Conservation (phyloP, 169 alveolate genomes). For the Cryptosporidium viatorum region DNA sequence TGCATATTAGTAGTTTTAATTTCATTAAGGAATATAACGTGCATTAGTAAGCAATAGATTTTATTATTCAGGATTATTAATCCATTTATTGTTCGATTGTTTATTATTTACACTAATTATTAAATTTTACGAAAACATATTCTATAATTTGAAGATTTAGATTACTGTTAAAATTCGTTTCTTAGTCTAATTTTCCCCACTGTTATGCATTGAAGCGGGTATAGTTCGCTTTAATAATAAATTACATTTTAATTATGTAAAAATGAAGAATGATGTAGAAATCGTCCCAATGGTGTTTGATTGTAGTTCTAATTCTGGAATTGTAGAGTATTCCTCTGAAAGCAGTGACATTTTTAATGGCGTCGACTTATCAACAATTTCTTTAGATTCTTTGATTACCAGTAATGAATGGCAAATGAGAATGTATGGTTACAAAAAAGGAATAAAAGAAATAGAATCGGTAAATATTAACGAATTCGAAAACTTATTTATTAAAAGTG, state of each 20-base stretch:
- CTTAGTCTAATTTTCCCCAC: slow-evolving; percentile 14
- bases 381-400: slow-evolving; percentile 7
- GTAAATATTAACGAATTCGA: neutral
- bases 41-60: neutral
- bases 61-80: neutral
- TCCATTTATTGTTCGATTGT: neutral
- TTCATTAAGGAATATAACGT: neutral
- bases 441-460: slow-evolving; percentile 37
- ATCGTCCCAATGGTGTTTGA: neutral
- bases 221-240: neutral
- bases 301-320: neutral
- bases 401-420: slow-evolving; percentile 74
- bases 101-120: no score
- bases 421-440: slow-evolving; percentile 49
- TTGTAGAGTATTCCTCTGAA: slow-evolving; percentile 7
- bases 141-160: neutral
- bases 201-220: slow-evolving; percentile 20
- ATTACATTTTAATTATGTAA: neutral
- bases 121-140: no score
- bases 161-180: neutral
- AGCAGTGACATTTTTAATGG: slow-evolving; percentile 9
- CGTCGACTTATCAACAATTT: slow-evolving; percentile 4
- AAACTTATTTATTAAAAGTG: neutral
- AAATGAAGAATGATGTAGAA: slow-evolving; percentile 12
- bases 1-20: slow-evolving; percentile 51